Percentiles rank a stretch among this genome's conserved stretches.
Evolutionary conservation across 2,329 filamentous ascomycete genomes (phyloP).

Genomic region (Fusarium haematococcum): DNA sequence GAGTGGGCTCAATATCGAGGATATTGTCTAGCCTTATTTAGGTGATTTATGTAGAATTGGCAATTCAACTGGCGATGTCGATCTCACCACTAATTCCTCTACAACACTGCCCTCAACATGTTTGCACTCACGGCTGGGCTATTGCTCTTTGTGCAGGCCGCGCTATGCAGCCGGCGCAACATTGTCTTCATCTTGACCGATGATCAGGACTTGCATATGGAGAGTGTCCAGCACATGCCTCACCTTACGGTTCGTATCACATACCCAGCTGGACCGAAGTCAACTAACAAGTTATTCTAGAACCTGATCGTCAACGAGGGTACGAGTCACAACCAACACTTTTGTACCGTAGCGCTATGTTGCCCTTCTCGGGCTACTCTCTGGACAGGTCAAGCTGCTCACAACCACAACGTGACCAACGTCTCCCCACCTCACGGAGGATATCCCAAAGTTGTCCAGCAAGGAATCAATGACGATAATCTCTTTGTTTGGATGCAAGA

Average conservation of each 20-base stretch:
- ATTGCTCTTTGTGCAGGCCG: neutral
- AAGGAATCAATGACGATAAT: slow-evolving; percentile 70
- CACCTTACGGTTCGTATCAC: slow-evolving; percentile 56
- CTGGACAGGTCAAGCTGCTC: slow-evolving; percentile 73
- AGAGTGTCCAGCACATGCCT: slow-evolving; percentile 70
- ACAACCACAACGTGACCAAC: slow-evolving; percentile 77
- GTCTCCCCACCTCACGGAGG: slow-evolving; percentile 60
- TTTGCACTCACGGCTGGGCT: neutral
- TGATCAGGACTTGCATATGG: slow-evolving; percentile 72
- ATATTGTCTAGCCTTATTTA: neutral
- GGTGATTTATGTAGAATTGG: neutral
- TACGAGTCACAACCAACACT: slow-evolving; percentile 70
- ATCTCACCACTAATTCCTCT: neutral
- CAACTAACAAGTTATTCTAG: neutral
- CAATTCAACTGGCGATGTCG: neutral
- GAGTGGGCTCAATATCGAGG: neutral
- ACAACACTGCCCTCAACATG: neutral
- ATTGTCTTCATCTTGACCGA: slow-evolving; percentile 75
- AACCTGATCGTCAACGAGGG: slow-evolving; percentile 58
- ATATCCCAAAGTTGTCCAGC: slow-evolving; percentile 65
- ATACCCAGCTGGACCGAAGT: neutral
- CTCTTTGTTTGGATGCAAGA: slow-evolving; percentile 76
- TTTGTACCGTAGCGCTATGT: slow-evolving; percentile 71
- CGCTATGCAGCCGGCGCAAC: slow-evolving; percentile 55
- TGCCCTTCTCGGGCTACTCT: slow-evolving; percentile 74